Evolutionary conservation across 1,284 basidiomycete genomes (phyloP).

Genomic region (Trichosporon sp.): DNA sequence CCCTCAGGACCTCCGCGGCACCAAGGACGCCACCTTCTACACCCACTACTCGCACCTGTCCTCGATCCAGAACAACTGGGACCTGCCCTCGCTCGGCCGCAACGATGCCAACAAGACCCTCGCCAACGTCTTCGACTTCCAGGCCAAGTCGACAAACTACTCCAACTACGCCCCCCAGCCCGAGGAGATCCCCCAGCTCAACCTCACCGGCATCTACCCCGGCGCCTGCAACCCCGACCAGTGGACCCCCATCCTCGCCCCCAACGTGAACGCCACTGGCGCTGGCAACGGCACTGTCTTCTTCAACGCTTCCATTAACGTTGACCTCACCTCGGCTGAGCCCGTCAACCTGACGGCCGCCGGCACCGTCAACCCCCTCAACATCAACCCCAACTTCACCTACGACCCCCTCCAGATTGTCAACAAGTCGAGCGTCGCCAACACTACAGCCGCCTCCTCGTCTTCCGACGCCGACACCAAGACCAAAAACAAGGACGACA

Average conservation of each 20-base stretch:
- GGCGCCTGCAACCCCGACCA: constrained; percentile 29
- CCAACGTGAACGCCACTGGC: constrained; percentile 32
- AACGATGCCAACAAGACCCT: constrained; percentile 54
- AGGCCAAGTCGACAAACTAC: constrained; percentile 30
- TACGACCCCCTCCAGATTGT: constrained; percentile 10
- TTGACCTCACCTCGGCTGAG: constrained; percentile 17
- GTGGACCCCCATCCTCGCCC: constrained; percentile 41
- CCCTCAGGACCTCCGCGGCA: constrained; percentile 50
- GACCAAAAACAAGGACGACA: not conserved
- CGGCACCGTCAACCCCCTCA: constrained; percentile 25
- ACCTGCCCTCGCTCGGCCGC: constrained; percentile 58
- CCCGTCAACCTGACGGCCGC: constrained; percentile 29
- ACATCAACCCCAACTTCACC: constrained; percentile 27
- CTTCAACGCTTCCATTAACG: constrained; percentile 20
- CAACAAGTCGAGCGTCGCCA: not conserved
- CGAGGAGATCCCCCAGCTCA: constrained; percentile 33
- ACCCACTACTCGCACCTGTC: constrained; percentile 63
- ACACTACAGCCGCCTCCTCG: not conserved
- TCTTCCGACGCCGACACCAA: not conserved
- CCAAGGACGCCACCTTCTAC: constrained; percentile 58
- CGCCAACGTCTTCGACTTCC: constrained; percentile 39
- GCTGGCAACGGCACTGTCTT: constrained; percentile 39
- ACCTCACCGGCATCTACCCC: constrained; percentile 42
- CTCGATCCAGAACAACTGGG: constrained; percentile 64
- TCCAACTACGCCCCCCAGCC: constrained; percentile 33